Conservation (phyloP, 176 grass and related monocot species). For the Oryza nivara region DNA sequence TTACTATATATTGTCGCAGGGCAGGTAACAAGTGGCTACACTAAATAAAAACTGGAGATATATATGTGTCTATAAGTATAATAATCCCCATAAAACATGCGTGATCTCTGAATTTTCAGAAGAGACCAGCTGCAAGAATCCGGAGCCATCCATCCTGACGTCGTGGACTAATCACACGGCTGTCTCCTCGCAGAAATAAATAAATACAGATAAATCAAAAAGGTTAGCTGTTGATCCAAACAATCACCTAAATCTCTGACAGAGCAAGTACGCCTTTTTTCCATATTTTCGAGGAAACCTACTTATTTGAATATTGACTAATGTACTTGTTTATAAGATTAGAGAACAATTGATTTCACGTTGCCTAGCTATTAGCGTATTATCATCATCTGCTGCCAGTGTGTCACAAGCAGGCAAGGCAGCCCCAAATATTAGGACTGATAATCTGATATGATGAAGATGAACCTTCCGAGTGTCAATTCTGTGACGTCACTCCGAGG, state of each 20-base stretch:
- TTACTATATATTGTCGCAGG: neutral
- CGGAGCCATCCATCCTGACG: neutral
- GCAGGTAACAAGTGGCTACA: neutral
- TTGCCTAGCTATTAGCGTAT: neutral
- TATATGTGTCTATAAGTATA: neutral
- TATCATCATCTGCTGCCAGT: neutral
- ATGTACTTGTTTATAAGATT: neutral
- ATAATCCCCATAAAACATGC: neutral
- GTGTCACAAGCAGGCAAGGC: neutral
- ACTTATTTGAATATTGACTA: conserved; percentile 3
- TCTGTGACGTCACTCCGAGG: conserved; percentile 15
- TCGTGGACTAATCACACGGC: neutral
- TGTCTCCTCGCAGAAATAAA: neutral
- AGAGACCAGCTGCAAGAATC: neutral
- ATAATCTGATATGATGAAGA: too few relatives aligned
- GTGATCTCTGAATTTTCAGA: neutral
- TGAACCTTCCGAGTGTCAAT: conserved; percentile 41
- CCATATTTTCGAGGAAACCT: conserved; percentile 6
- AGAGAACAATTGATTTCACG: neutral
- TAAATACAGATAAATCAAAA: too few relatives aligned
- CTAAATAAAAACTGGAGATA: too few relatives aligned
- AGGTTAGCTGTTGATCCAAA: neutral
- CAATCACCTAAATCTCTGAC: neutral
- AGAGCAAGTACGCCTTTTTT: neutral
- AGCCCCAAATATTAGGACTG: neutral